Base-by-base conservation (phyloP, 495 filamentous ascomycete species). In the Penicillium argentinense region DNA sequence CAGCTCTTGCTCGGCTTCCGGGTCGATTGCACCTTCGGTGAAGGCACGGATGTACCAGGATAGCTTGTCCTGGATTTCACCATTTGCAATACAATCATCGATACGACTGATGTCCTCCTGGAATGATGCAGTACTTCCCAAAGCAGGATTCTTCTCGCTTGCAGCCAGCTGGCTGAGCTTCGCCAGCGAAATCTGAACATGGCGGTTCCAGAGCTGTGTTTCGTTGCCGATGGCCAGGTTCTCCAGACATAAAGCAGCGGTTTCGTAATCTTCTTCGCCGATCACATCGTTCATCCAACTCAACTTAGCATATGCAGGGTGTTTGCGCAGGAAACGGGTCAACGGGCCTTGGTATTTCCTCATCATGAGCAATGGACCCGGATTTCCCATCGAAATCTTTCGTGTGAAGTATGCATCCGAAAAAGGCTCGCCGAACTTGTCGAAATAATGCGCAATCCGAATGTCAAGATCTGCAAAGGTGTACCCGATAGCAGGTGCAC, bases 271-370 rank as follows among this genome's bases (percentile, higher is more conserved):
- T 42, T 82, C 74, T 59, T 89, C 84, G 16, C 79, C 73, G 40
- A 79, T 67, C 14, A 96, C 80, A 56, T 96, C 91, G 64, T 97
- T 92, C 66, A 98, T 92, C 93, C 93, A 98, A 28, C 84, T 77
- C n/a, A 97, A 64, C 54, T 87, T 88, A 28, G 83, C 80, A 34
- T 88, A 84, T 51, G 80, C 67, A 8, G 81, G 78, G 51, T 83
- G 76, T 21, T 74, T 79, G 23, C 86, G 81, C 33, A 97, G 72
- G 57, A 89, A 97, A 23, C 70, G 72, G 9, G 90, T 96, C 17
- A 90, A 71, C 50, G 80, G 82, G 22, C 71, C 62, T 60, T 83
- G 82, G 50, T 83, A 82, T 30, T 86, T 83, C 19, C 79, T 66
- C 66, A 69, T 67, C 8, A 67, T 77, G 47, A 99, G 77, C 23